These are phyloP conservation scores for Delonix regia DNA, from an alignment of 306 rosid genomes.

Conservation along the genomic window DNA sequence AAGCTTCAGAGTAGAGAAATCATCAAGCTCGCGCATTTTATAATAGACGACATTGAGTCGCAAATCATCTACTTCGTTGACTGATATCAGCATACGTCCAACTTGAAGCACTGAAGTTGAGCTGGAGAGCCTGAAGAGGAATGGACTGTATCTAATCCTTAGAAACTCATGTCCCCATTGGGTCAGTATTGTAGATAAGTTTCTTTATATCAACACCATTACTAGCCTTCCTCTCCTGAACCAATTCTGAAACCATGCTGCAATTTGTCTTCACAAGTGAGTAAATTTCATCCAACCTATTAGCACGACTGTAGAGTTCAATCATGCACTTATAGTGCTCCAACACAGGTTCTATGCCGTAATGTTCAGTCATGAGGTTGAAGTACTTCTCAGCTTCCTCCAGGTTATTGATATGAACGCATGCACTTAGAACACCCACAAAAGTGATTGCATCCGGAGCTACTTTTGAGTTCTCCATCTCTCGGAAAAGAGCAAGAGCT, in stretches of 20 bases:
- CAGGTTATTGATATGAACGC: slow-evolving; percentile 33
- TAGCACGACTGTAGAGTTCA: slow-evolving; percentile 51
- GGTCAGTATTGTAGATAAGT: neutral
- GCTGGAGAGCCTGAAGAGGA: neutral
- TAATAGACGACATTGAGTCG: neutral
- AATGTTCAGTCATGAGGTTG: slow-evolving; percentile 52
- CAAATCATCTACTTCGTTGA: slow-evolving; percentile 10
- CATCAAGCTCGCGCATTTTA: neutral
- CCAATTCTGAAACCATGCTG: slow-evolving; percentile 40
- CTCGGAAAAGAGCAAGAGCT: slow-evolving; percentile 51
- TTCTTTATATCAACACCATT: slow-evolving; percentile 29
- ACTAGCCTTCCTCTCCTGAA: slow-evolving; percentile 35
- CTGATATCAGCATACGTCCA: slow-evolving; percentile 6
- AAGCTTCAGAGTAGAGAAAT: neutral
- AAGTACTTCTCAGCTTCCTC: slow-evolving; percentile 46
- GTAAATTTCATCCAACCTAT: slow-evolving; percentile 34
- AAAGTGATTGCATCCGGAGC: slow-evolving; percentile 51
- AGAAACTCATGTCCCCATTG: slow-evolving; percentile 12
- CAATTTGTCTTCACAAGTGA: slow-evolving; percentile 21
- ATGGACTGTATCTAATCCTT: slow-evolving; percentile 28
- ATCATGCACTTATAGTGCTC: slow-evolving; percentile 60
- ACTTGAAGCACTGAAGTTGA: slow-evolving; percentile 5
- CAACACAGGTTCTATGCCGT: slow-evolving; percentile 56
- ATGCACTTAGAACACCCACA: slow-evolving; percentile 48
- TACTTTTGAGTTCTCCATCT: slow-evolving; percentile 48